Evolutionary conservation across 1,284 basidiomycete species (phyloP), one percentile per base, ranked within the genome.

Genomic region (Sphaerobolus stellatus): DNA sequence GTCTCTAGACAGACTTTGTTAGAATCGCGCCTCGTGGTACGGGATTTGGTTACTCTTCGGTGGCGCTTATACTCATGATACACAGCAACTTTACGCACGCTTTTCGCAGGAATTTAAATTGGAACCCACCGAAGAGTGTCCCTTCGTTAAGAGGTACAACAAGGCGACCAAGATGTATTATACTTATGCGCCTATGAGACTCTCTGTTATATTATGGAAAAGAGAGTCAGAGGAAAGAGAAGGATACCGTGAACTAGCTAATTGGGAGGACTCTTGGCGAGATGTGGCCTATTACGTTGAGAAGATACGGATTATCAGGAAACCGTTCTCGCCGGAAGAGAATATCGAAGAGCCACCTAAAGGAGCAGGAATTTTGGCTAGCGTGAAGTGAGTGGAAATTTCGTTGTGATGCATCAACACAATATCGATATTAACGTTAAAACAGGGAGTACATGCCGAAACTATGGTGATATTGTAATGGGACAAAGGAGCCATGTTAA

Each of bases 241-340:
- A 11, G 33, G 18, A 11, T 34, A 34, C n/a, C 33, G 33, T 34
- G 33, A 34, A 11, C 11, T 34, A 11, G 11, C 33, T 34, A 18
- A 34, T 11, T 34, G 33, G 33, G 33, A 34, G 33, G 33, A 34
- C n/a, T 34, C 33, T 11, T 34, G 33, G 33, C n/a, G 11, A 34
- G 11, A 34, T 11, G 11, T 34, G 33, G 33, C 33, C 11, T 34
- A n/a, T 44, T 29, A 34, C 22, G 29, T 36, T 50, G 44, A 18
- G 28, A 71, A 66, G 27, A 59, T 57, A 2, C 71, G 66, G 28
- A 78, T 70, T 68, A 25, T 63, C 61, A 1, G 59, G 58, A 30
- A 58, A 34, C 50, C 14, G n/a, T n/a, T n/a, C n/a, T n/a, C n/a
- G n/a, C n/a, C n/a, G n/a, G n/a, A n/a, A n/a, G n/a, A n/a, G n/a